Evolutionary conservation across 1,139 yeast genomes (phyloP), one percentile per base, ranked within the genome.

Genomic region (Nakaseomyces bracarensis): DNA sequence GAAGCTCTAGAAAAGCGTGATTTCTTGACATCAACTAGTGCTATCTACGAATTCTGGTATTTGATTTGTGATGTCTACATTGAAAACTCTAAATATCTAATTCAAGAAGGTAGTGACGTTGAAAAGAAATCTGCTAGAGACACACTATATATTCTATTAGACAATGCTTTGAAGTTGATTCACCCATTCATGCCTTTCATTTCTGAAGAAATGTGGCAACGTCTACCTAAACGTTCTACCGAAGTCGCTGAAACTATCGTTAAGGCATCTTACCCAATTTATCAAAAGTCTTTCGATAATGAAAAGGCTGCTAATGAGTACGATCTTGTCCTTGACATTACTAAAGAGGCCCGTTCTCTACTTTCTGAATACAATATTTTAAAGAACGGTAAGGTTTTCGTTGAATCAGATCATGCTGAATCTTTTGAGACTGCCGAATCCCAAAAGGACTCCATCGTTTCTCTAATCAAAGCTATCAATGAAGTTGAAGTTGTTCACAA

Each of bases 151-250:
- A 85, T 93, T 29, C 77, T 95, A 69, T 74, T 91, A 54, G 97
- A 91, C 60, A 83, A 85, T 51, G 96, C 96, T 14, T 75, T 91
- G 70, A 82, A 76, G 65, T 66, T 91, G 70, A 91, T 89, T 56
- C 97, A 91, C 63, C 98, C 98, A 64, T 91, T 86, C 72, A 91
- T 91, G 98, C 98, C 98, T 40, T 91, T 77, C 63, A 72, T 91
- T 52, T 80, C 97, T 40, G 98, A 91, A 68, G 98, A 91, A 71
- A 77, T 91, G 83, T 91, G 96, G 97, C 98, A 91, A 70, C 85
- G 97, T 68, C 71, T 91, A 59, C 97, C 98, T 54, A 82, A 85
- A 60, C 79, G 96, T 62, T 76, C 77, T 16, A 70, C 79, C 42
- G 96, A 85, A 58, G 64, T 65, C 14, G 70, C 84, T 19, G 69